Percentiles rank a stretch among this genome's conserved stretches.
Evolutionary conservation across 257 asterid species (phyloP).

Genomic region (Ajuga chamaepitys): DNA sequence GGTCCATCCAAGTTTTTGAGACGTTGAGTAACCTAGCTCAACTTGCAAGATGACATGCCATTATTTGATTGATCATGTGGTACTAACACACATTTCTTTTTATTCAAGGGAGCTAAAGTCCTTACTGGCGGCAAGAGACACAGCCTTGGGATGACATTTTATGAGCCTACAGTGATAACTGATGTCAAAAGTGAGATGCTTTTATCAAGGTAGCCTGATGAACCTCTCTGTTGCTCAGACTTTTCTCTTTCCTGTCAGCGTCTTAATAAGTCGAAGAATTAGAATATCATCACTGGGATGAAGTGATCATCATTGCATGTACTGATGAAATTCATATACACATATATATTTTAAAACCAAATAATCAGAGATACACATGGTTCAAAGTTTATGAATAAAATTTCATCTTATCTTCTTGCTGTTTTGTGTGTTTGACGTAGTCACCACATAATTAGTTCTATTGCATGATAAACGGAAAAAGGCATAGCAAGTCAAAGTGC

Average conservation of each 20-base stretch:
- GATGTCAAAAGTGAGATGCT: conserved; percentile 84
- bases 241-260: conserved; percentile 4
- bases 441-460: neutral
- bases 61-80: conserved; percentile 7
- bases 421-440: neutral
- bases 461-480: neutral
- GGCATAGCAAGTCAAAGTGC: neutral
- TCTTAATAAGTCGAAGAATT: neutral
- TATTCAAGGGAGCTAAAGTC: conserved; percentile 84
- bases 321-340: neutral
- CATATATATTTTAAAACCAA: neutral
- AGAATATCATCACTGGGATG: neutral
- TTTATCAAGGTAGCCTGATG: conserved; percentile 51
- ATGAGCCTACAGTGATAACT: conserved; percentile 82
- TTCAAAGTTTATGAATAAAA: neutral
- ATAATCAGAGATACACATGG: neutral
- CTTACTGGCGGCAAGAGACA: conserved; percentile 84
- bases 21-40: neutral
- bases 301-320: neutral
- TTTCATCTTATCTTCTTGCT: neutral
- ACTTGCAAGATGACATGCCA: conserved; percentile 1
- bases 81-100: conserved; percentile 9
- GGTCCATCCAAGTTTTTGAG: neutral
- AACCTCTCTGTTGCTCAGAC: neutral
- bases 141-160: conserved; percentile 82